Base-by-base conservation (phyloP, 495 filamentous ascomycete species). In the Friedmanniomyces endolithicus region DNA sequence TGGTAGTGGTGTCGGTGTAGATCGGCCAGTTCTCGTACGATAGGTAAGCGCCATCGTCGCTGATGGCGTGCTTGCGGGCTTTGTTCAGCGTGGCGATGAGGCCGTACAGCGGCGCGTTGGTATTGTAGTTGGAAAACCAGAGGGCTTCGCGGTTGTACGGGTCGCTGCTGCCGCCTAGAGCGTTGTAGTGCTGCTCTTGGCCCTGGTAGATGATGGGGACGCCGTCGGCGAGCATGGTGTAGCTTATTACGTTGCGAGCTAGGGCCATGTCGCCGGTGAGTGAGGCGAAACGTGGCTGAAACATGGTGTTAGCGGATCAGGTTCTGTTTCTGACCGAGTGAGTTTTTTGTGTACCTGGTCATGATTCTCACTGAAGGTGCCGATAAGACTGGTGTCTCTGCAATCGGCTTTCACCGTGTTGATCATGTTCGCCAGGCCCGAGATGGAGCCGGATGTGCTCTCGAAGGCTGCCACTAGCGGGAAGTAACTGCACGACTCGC, bases 291-390 rank as follows among this genome's bases (percentile, higher is more conserved):
- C 65, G 67, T 0, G 62, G 64, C 0, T 63, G 22, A 40, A 56
- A 37, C 20, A 29, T 37, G 56, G 48, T 19, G 52, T 48, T 53
- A 44, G 17, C 35, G 11, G 29, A 25, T n/a, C 3, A 50, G 3
- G n/a, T 16, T 16, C 43, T 34, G 45, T 4, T 4, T 4, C 7
- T 11, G 45, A n/a, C n/a, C 43, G 4, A 11, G 62, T 11, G 20
- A 16, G 50, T 66, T 65, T 84, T 86, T 3, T 84, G 78, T 1
- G 75, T 67, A 23, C 79, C 24, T 53, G 75, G 65, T 94, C 87
- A 61, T 94, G 87, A 62, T 94, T 94, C 60, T 90, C 87, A 14
- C 82, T 55, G 68, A 94, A 94, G 3, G 74, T 82, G 31, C 86
- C 85, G 6, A 87, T 73, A 0, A 87, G 70, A 7, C 77, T 82